Conservation (phyloP, 257 asterid genomes). For the Ilex aquifolium region DNA sequence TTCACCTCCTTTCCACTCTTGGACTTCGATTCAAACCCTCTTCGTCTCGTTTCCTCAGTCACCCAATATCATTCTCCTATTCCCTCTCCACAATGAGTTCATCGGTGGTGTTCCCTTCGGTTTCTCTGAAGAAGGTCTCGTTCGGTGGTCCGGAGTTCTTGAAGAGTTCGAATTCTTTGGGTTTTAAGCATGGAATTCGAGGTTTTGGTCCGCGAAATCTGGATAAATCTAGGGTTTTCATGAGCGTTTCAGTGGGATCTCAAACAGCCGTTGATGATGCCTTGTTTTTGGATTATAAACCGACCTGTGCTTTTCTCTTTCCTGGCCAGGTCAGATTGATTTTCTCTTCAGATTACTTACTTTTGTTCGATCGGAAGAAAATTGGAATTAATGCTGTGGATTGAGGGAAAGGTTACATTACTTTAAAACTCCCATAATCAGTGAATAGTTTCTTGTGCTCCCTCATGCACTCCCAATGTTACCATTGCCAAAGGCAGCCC, state of each 20-base stretch:
- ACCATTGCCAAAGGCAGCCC: too few species aligned
- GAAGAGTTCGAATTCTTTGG: conserved; percentile 29
- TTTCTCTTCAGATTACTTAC: background rate
- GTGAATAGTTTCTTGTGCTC: too few species aligned
- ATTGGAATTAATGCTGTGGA: background rate
- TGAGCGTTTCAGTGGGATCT: conserved; percentile 72
- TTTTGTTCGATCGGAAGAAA: too few species aligned
- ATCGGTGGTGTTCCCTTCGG: conserved; percentile 42
- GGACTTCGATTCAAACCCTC: conserved; percentile 16
- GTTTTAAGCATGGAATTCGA: conserved; percentile 39
- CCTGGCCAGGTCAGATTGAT: conserved; percentile 80
- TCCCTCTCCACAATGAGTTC: conserved; percentile 45
- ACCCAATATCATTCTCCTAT: background rate
- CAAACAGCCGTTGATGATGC: conserved; percentile 53
- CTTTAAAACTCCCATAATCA: too few species aligned
- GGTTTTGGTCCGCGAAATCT: conserved; percentile 31
- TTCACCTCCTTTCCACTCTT: conserved; percentile 16
- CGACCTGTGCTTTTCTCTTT: conserved; percentile 82
- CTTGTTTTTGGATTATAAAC: conserved; percentile 63
- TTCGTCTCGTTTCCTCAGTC: conserved; percentile 1
- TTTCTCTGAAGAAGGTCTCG: conserved; percentile 32
- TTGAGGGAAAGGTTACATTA: too few species aligned
- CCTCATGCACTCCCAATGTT: too few species aligned
- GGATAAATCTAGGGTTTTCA: conserved; percentile 57
- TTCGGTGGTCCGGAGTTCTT: conserved; percentile 23